Evolutionary conservation across 306 rosid genomes (phyloP).

Genomic region (Lotus japonicus): DNA sequence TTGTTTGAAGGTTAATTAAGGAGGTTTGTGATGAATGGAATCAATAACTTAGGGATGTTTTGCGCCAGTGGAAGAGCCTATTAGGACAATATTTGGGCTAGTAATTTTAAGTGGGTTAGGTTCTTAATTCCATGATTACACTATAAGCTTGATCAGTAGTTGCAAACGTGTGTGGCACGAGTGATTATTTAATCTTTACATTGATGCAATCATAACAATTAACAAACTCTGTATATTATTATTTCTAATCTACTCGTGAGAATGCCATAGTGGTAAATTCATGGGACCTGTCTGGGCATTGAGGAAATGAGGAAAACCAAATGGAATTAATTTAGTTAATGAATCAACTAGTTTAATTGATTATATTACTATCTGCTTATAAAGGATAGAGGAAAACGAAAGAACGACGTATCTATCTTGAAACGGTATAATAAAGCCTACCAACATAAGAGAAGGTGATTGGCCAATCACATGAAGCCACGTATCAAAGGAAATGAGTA

Average conservation of each 20-base stretch:
- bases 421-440: not conserved
- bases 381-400: too few species aligned
- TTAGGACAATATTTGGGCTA: too few species aligned
- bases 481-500: not conserved
- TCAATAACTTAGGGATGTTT: too few species aligned
- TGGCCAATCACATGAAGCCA: not conserved
- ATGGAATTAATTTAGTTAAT: not conserved
- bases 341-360: not conserved
- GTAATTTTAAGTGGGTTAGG: too few species aligned
- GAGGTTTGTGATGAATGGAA: too few species aligned
- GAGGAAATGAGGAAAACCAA: not conserved
- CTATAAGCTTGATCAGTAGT: not conserved
- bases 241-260: too few species aligned
- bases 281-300: not conserved
- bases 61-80: too few species aligned
- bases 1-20: too few species aligned
- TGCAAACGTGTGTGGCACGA: not conserved
- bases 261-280: constrained; percentile 8
- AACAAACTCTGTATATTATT: too few species aligned
- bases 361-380: not conserved
- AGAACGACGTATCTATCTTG: not conserved
- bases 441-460: not conserved
- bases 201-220: not conserved
- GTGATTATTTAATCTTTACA: not conserved
- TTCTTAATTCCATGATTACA: too few species aligned